Percentiles rank a stretch among this genome's conserved stretches.
Conservation (phyloP, 441 rosid genomes). For the Pelargonium cotyledonis region DNA sequence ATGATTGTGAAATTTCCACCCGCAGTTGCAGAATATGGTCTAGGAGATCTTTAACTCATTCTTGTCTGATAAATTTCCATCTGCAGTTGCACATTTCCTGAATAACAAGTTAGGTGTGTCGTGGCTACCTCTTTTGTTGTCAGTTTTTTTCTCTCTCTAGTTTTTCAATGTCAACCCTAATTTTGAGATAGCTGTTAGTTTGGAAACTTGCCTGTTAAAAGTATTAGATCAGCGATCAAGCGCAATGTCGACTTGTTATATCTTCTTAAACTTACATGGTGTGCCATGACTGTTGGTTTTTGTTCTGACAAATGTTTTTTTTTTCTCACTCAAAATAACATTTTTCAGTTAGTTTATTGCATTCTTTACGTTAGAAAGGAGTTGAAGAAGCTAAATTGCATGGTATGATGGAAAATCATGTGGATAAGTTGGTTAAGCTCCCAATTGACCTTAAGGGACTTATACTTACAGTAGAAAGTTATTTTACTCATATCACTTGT, state of each 20-base stretch:
- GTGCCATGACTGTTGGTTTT: neutral
- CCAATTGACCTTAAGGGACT: neutral
- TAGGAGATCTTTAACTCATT: no score
- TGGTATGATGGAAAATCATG: neutral
- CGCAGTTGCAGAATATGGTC: neutral
- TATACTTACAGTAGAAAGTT: neutral
- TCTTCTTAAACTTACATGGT: neutral
- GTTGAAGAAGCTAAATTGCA: conserved; percentile 1
- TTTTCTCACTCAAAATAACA: no score
- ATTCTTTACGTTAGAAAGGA: neutral
- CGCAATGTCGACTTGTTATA: neutral
- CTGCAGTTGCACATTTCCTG: no score
- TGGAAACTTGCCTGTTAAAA: neutral
- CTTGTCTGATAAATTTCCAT: no score
- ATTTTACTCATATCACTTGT: neutral
- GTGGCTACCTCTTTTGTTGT: neutral
- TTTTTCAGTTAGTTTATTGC: neutral
- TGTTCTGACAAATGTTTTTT: neutral
- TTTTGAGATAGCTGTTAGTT: neutral
- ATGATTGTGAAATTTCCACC: neutral
- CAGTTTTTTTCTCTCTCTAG: neutral
- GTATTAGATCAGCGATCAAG: neutral
- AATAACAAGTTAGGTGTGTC: neutral
- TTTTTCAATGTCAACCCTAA: neutral
- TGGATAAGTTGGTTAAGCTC: neutral